Evolutionary conservation across 768 basidiomycete species (phyloP), one percentile per base, ranked within the genome.

Genomic region (Albatrellus ellisii): DNA sequence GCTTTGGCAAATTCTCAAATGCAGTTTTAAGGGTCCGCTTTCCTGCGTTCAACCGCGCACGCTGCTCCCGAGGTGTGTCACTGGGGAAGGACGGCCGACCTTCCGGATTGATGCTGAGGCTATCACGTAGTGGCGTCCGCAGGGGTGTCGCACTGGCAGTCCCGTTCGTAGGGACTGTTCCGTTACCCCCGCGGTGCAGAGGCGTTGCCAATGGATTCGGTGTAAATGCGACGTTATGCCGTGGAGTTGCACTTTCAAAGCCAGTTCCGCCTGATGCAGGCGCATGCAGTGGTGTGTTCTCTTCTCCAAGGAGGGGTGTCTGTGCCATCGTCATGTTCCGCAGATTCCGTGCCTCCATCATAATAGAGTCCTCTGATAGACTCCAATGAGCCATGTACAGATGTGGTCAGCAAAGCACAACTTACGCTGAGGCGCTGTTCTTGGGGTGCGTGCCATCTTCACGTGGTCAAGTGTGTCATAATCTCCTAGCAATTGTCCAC

Each of bases 201-300:
- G 90, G 92, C 0, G 94, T 95, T 12, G 86, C 85, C 8, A 98
- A 76, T 4, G 94, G 95, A 63, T 98, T 99, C 3, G 95, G 95
- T 0, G 95, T 99, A 48, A 92, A 90, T 0, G 87, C 73, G 22
- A 86, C 80, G 50, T 79, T 77, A 51, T 89, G 89, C 17, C 75
- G 79, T n/a, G 95, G 95, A 4, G 94, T 97, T 0, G 91, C 94
- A 34, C 91, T 73, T 57, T 91, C 91, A 56, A 89, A 99, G 2
- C 95, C 95, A 6, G 90, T 89, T 10, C 88, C 86, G 11, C 77
- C 81, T n/a, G 68, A 73, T 17, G 77, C 67, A 2, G 68, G 68
- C 6, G 65, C 60, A 56, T 92, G 94, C 36, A 98, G 59, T 10
- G 92, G 95, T 0, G 95, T 98, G 60, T 99, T 99, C 62, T 98